These are phyloP conservation scores for Trifolium repens DNA, from an alignment of 306 rosid genomes.

Conservation along the genomic window DNA sequence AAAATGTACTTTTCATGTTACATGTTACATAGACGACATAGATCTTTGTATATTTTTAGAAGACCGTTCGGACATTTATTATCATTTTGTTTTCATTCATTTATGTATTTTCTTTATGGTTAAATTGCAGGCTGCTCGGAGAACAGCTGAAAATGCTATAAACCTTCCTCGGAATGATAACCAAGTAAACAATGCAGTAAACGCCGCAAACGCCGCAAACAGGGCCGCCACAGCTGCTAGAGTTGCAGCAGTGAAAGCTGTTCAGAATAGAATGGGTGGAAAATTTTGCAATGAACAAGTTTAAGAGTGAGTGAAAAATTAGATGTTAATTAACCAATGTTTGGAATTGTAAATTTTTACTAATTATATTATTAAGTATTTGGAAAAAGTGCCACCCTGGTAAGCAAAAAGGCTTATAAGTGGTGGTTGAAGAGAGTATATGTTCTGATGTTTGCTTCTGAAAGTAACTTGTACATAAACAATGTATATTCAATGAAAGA, in stretches of 20 bases:
- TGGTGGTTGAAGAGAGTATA: slow-evolving; percentile 62
- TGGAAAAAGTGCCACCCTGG: slow-evolving; percentile 59
- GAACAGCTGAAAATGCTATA: slow-evolving; percentile 75
- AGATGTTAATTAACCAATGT: slow-evolving; percentile 41
- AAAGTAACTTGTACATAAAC: slow-evolving; percentile 70
- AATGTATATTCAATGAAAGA: slow-evolving; percentile 41
- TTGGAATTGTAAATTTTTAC: slow-evolving; percentile 63
- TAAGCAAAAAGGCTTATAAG: slow-evolving; percentile 62
- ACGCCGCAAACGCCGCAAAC: slow-evolving; percentile 83
- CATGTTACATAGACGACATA: neutral
- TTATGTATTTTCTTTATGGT: neutral
- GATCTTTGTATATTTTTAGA: neutral
- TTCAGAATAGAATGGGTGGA: slow-evolving; percentile 92
- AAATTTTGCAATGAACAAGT: slow-evolving; percentile 71
- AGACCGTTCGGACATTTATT: neutral
- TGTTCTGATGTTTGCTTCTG: slow-evolving; percentile 45
- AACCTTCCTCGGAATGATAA: slow-evolving; percentile 70
- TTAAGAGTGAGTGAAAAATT: slow-evolving; percentile 36
- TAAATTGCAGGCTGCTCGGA: slow-evolving; percentile 77
- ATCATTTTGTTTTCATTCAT: neutral
- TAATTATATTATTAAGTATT: slow-evolving; percentile 38
- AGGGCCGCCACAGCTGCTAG: slow-evolving; percentile 94
- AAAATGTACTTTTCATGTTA: neutral
- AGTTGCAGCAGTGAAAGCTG: slow-evolving; percentile 98
- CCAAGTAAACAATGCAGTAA: slow-evolving; percentile 76